phyloP scores from a whole-genome alignment of 169 alveolate species.

The Nephromyces sp. region DNA sequence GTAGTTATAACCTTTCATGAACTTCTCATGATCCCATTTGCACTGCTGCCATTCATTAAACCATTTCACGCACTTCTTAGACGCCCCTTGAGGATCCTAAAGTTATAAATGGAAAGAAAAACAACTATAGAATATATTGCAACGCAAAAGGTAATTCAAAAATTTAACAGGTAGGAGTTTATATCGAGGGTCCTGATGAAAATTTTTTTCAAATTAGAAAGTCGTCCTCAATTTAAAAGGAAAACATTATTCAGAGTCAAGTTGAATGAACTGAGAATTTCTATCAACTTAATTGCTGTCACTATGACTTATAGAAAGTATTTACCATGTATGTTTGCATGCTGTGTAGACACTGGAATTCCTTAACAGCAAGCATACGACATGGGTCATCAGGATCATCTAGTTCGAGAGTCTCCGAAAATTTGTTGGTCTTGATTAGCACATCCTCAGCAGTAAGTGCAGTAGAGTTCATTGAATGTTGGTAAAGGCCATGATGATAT shows the following conservation, averaged over 20 bases:
- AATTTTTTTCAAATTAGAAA: background rate
- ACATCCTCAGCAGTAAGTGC: slow-evolving; percentile 40
- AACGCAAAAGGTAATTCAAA: background rate
- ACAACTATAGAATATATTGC: background rate
- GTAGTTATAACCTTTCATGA: slow-evolving; percentile 58
- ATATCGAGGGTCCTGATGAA: background rate
- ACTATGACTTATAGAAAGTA: background rate
- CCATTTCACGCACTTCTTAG: slow-evolving; percentile 73
- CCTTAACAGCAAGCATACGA: slow-evolving; percentile 55
- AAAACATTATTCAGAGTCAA: background rate
- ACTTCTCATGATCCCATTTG: slow-evolving; percentile 74
- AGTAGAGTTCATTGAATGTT: slow-evolving; percentile 13
- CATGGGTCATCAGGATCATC: slow-evolving; percentile 71
- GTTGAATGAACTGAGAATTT: background rate
- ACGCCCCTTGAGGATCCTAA: slow-evolving; percentile 56
- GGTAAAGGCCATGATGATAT: slow-evolving; percentile 45
- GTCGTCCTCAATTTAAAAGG: background rate
- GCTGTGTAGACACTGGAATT: slow-evolving; percentile 53
- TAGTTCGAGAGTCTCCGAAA: slow-evolving; percentile 45
- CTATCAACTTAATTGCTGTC: background rate
- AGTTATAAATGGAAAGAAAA: slow-evolving; percentile 3
- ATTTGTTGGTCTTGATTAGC: slow-evolving; percentile 33
- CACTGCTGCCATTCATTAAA: slow-evolving; percentile 73
- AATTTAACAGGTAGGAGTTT: background rate
- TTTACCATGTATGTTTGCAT: slow-evolving; percentile 39